Conservation (phyloP, 1,284 basidiomycete genomes). For the Moesziomyces parantarcticus region DNA sequence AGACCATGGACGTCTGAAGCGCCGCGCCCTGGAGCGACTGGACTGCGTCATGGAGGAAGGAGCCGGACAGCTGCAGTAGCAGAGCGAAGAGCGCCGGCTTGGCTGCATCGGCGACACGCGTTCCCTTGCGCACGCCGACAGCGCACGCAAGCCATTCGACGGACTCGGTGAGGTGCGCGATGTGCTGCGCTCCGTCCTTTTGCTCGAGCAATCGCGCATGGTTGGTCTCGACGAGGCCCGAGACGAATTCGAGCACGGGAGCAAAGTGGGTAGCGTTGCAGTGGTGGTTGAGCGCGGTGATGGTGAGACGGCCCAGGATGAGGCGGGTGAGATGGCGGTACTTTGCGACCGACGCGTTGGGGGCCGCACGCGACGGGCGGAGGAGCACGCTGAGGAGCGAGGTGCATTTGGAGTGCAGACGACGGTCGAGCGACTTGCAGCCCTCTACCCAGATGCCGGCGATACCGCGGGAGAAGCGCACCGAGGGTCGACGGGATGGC, state of each 20-base stretch:
- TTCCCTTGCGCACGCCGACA: slow-evolving; percentile 62
- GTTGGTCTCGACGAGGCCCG: slow-evolving; percentile 34
- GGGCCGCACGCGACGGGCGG: slow-evolving; percentile 5
- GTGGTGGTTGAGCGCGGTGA: slow-evolving; percentile 63
- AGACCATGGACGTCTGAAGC: slow-evolving; percentile 39
- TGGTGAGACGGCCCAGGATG: slow-evolving; percentile 48
- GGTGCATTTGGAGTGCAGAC: slow-evolving; percentile 52
- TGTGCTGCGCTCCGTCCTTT: slow-evolving; percentile 1
- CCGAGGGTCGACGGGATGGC: slow-evolving; percentile 26
- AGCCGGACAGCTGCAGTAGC: slow-evolving; percentile 42
- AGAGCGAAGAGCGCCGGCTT: slow-evolving; percentile 54
- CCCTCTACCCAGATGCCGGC: slow-evolving; percentile 64
- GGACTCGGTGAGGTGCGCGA: slow-evolving; percentile 34
- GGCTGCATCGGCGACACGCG: slow-evolving; percentile 48
- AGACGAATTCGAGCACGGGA: slow-evolving; percentile 47
- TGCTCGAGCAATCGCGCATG: slow-evolving; percentile 10
- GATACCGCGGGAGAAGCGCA: slow-evolving; percentile 55
- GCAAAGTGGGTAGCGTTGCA: slow-evolving; percentile 50
- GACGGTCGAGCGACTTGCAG: slow-evolving; percentile 59
- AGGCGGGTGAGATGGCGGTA: slow-evolving; percentile 37
- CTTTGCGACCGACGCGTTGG: slow-evolving; percentile 17
- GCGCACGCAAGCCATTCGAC: slow-evolving; percentile 56
- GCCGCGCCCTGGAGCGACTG: slow-evolving; percentile 22
- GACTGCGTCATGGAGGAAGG: slow-evolving; percentile 21
- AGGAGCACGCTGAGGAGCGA: slow-evolving; percentile 46